Conservation (phyloP, 2,329 filamentous ascomycete species). For the Diaporthe ilicicola region DNA sequence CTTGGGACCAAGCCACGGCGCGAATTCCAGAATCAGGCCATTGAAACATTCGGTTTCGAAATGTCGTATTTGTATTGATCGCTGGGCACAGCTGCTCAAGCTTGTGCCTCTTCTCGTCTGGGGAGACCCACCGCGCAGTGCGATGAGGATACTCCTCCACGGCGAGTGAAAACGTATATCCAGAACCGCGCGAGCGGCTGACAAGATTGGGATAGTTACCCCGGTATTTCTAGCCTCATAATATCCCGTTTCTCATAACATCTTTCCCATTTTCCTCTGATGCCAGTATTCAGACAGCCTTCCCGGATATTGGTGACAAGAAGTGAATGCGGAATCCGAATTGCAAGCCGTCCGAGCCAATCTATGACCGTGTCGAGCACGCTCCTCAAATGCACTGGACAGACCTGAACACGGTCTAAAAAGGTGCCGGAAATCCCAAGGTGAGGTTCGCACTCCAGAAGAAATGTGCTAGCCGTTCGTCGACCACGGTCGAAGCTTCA, state of each 20-base stretch:
- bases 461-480: not conserved
- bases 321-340: conserved; percentile 19
- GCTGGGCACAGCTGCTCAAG: conserved; percentile 3
- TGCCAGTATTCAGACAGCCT: conserved; percentile 18
- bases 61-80: conserved; percentile 19
- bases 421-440: not conserved
- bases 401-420: not conserved
- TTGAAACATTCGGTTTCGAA: not conserved
- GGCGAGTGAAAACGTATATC: conserved; percentile 28
- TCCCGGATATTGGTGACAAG: conserved; percentile 16
- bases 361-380: conserved; percentile 8
- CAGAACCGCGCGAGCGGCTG: conserved; percentile 24
- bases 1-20: not conserved
- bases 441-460: not conserved
- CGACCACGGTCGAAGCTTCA: not conserved
- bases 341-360: conserved; percentile 20
- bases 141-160: not conserved
- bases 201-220: conserved; percentile 29
- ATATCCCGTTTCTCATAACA: conserved; percentile 26
- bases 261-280: conserved; percentile 13
- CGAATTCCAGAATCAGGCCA: not conserved
- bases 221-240: conserved; percentile 26
- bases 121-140: not conserved
- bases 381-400: not conserved
- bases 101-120: not conserved